Evolutionary conservation across 2,329 filamentous ascomycete species (phyloP).

Genomic region (Curvularia verruculosa): DNA sequence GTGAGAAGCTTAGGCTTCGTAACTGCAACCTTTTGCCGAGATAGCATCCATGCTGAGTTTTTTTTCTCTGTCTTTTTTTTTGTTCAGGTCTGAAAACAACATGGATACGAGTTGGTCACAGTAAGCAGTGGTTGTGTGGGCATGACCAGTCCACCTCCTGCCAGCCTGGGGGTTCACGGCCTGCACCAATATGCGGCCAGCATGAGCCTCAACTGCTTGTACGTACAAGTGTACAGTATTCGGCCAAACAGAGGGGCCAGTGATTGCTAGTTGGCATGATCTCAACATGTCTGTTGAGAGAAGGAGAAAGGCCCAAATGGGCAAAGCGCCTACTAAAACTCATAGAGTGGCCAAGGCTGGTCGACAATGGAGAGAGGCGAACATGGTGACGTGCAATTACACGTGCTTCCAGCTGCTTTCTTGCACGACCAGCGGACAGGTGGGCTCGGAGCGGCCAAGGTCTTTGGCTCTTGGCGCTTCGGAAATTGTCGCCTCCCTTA

Average conservation of each 20-base stretch:
- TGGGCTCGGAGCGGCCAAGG: slow-evolving; percentile 20
- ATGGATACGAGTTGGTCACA: neutral
- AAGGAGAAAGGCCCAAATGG: neutral
- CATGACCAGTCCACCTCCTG: neutral
- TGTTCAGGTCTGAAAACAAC: neutral
- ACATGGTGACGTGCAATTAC: slow-evolving; percentile 13
- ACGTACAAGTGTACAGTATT: neutral
- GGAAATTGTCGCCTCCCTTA: slow-evolving; percentile 18
- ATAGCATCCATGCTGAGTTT: neutral
- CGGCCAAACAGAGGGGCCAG: neutral
- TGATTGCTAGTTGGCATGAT: neutral
- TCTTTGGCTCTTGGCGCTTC: slow-evolving; percentile 13
- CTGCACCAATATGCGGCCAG: neutral
- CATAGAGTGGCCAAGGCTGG: neutral
- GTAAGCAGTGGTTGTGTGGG: neutral
- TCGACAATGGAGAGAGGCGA: neutral
- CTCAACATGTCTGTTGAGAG: neutral
- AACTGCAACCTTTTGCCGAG: neutral
- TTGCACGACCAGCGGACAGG: slow-evolving; percentile 5
- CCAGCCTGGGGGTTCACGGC: neutral
- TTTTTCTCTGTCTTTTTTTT: neutral
- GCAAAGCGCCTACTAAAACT: neutral
- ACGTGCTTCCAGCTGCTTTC: neutral
- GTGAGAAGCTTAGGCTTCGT: slow-evolving; percentile 6
- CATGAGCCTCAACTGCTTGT: neutral